phyloP scores from a whole-genome alignment of 2,329 filamentous ascomycete genomes.

The Cladophialophora bantiana region DNA sequence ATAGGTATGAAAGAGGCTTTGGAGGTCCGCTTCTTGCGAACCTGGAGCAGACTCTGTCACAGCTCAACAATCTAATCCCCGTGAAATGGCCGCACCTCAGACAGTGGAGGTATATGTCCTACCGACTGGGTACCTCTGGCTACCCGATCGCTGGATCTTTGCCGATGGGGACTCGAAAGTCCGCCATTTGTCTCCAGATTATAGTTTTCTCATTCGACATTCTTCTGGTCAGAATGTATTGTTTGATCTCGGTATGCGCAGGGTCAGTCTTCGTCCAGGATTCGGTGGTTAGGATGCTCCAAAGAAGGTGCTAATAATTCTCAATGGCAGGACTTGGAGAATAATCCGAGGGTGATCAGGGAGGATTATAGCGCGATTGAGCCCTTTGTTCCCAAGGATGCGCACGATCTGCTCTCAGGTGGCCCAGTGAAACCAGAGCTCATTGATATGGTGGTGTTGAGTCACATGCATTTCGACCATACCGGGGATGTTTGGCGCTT shows the following conservation, averaged over 20 bases:
- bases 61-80: background rate
- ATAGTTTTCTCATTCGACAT: slow-evolving; percentile 23
- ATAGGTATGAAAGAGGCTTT: background rate
- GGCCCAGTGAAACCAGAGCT: slow-evolving; percentile 30
- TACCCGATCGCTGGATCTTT: slow-evolving; percentile 25
- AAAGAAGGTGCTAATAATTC: background rate
- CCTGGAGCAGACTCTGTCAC: background rate
- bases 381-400: slow-evolving; percentile 25
- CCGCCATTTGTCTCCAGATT: slow-evolving; percentile 23
- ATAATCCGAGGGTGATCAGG: slow-evolving; percentile 25
- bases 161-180: slow-evolving; percentile 16
- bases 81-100: slow-evolving; percentile 7
- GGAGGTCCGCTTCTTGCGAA: background rate
- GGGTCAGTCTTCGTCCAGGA: slow-evolving; percentile 9
- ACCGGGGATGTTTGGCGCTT: slow-evolving; percentile 59
- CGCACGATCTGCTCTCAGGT: slow-evolving; percentile 17
- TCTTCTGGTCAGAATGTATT: slow-evolving; percentile 19
- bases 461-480: slow-evolving; percentile 52
- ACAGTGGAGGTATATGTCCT: slow-evolving; percentile 21
- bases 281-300: background rate
- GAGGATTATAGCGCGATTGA: slow-evolving; percentile 23
- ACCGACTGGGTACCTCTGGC: slow-evolving; percentile 23
- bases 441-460: slow-evolving; percentile 43
- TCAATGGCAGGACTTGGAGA: slow-evolving; percentile 19
- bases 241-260: slow-evolving; percentile 26